These are phyloP conservation scores for Parastagonospora avenae DNA, from an alignment of 2,329 filamentous ascomycete species.

Conservation along the genomic window DNA sequence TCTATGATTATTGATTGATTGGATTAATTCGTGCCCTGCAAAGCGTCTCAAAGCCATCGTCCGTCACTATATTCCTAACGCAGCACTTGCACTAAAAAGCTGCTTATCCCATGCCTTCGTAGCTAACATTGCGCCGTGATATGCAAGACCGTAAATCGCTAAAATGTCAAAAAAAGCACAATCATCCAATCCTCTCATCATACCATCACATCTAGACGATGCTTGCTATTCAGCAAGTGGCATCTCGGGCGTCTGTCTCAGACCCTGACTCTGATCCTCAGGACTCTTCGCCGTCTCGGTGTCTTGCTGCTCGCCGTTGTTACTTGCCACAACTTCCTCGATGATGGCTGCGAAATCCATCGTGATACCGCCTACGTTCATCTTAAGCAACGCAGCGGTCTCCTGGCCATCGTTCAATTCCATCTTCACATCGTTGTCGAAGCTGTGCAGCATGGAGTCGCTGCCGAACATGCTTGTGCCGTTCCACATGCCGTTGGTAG, in stretches of 20 bases:
- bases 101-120: no score
- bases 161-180: background rate
- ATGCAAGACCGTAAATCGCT: constrained; percentile 1
- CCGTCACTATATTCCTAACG: no score
- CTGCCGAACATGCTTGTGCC: constrained; percentile 41
- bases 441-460: constrained; percentile 30
- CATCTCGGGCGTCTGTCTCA: constrained; percentile 20
- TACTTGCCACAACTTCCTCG: constrained; percentile 37
- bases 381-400: constrained; percentile 27
- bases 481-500: constrained; percentile 40
- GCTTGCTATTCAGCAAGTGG: constrained; percentile 6
- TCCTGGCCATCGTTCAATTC: constrained; percentile 11
- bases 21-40: no score
- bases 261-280: constrained; percentile 13
- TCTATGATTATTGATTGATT: no score
- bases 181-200: background rate
- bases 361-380: constrained; percentile 34
- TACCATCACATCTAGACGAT: background rate
- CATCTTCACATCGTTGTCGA: constrained; percentile 13
- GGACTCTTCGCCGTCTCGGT: constrained; percentile 9
- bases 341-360: constrained; percentile 46
- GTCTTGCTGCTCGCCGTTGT: constrained; percentile 11
- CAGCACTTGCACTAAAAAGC: no score
- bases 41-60: no score
- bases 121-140: background rate